A percentile compares a stretch with the other conserved stretches of the same genome.
phyloP scores from a whole-genome alignment of 2,329 filamentous ascomycete genomes.

The Scedosporium minutisporum region DNA sequence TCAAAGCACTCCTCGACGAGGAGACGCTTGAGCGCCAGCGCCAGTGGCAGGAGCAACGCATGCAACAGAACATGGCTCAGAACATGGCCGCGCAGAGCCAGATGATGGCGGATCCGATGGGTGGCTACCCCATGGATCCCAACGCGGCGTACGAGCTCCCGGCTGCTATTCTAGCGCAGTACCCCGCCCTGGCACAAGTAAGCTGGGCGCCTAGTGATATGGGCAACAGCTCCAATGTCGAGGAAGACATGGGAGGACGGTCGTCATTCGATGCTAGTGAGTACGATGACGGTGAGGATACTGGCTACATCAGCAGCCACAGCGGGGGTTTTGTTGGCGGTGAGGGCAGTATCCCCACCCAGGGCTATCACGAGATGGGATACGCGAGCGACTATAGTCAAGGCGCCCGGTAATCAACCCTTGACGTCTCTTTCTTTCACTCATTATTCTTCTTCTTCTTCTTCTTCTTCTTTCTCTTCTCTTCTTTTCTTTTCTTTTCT shows the following conservation, averaged over 20 bases:
- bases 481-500: slow-evolving; percentile 6
- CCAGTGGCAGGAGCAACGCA: slow-evolving; percentile 61
- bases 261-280: slow-evolving; percentile 78
- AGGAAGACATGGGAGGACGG: slow-evolving; percentile 67
- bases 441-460: slow-evolving; percentile 4
- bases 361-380: slow-evolving; percentile 45
- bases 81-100: slow-evolving; percentile 39
- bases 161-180: slow-evolving; percentile 79
- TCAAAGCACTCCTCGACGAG: slow-evolving; percentile 93
- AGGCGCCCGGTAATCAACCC: slow-evolving; percentile 19
- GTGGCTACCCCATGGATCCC: slow-evolving; percentile 47
- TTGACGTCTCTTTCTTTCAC: background rate
- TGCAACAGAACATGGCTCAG: slow-evolving; percentile 55
- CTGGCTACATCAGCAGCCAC: slow-evolving; percentile 55
- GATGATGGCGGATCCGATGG: slow-evolving; percentile 51
- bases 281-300: slow-evolving; percentile 64
- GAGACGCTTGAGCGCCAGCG: slow-evolving; percentile 77
- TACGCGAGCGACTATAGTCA: slow-evolving; percentile 43
- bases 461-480: background rate
- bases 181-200: slow-evolving; percentile 82
- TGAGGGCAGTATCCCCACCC: slow-evolving; percentile 40
- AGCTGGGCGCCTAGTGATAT: slow-evolving; percentile 66
- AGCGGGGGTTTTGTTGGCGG: slow-evolving; percentile 47
- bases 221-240: slow-evolving; percentile 48
- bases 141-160: slow-evolving; percentile 62